phyloP scores from a whole-genome alignment of 2,329 filamentous ascomycete genomes.

The Fusarium subtropicale region DNA sequence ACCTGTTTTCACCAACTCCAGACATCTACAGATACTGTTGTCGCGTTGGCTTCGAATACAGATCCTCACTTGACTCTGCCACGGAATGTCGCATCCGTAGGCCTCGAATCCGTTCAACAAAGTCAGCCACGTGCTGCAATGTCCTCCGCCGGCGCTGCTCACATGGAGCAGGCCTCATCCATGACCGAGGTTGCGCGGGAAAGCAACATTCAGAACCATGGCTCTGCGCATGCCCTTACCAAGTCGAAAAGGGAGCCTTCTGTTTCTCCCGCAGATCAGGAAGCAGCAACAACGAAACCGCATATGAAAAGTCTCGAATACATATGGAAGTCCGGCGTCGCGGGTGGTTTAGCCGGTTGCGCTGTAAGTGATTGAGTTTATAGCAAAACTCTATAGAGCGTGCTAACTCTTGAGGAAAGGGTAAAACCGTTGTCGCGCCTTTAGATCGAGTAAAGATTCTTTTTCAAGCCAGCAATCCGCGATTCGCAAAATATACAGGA shows the following conservation, averaged over 20 bases:
- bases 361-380: slow-evolving; percentile 70
- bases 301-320: slow-evolving; percentile 81
- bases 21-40: background rate
- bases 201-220: slow-evolving; percentile 48
- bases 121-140: slow-evolving; percentile 54
- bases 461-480: slow-evolving; percentile 94
- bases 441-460: slow-evolving; percentile 99
- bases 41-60: slow-evolving; percentile 19
- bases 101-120: slow-evolving; percentile 28
- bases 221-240: slow-evolving; percentile 34
- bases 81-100: slow-evolving; percentile 46
- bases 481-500: slow-evolving; percentile 92
- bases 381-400: background rate
- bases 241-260: slow-evolving; percentile 52
- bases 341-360: slow-evolving; percentile 91
- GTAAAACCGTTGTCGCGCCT: slow-evolving; percentile 94
- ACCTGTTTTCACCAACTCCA: slow-evolving; percentile 13
- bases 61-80: slow-evolving; percentile 10
- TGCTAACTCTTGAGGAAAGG: slow-evolving; percentile 62
- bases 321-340: slow-evolving; percentile 82
- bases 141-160: slow-evolving; percentile 65
- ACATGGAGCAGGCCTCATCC: slow-evolving; percentile 68
- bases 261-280: slow-evolving; percentile 63
- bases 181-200: slow-evolving; percentile 64
- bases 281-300: slow-evolving; percentile 56